Evolutionary conservation across 371 early-diverging fungal genomes (phyloP), one percentile per base, ranked within the genome.

Genomic region (Nematocida minor): DNA sequence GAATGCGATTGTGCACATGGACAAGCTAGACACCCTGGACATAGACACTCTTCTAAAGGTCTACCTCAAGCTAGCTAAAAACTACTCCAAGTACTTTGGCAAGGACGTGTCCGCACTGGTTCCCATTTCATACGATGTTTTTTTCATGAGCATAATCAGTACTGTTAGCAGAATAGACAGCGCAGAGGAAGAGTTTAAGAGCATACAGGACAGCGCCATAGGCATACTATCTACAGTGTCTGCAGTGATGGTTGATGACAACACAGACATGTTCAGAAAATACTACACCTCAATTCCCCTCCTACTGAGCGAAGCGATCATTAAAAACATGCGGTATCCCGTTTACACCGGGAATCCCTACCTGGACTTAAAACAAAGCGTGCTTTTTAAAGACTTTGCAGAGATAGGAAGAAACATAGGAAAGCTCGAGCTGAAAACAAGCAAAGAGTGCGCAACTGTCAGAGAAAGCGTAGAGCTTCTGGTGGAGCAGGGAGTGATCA

Each of bases 371-470:
- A 74, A 64, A 36, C 77, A 74, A 36, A 25, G 34, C 7, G 27
- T 51, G 9, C 6, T 22, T 22, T 29, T 68, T 16, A 44, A 46
- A 20, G 63, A 74, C 31, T 49, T 31, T 36, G 55, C 32, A 16
- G 38, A 57, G 11, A 38, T 38, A 57, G 14, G n/a, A n/a, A 41
- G 32, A 2, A 9, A 16, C 41, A 6, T 66, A 14, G 11, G 29
- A 20, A 20, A 38, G 9, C 34, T 48, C 27, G 53, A 63, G 4
- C 38, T 74, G 18, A 49, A 42, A 27, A 60, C 64, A 38, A 40
- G 36, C 0, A 74, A 74, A 41, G 77, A 74, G 49, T 74, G 77
- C 38, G 40, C 51, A 2, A 66, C 63, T 25, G 63, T 55, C 6
- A 29, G 29, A 55, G 77, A 74, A 18, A 32, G 9, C 31, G 44